These are phyloP conservation scores for Torulaspora delbrueckii DNA, from an alignment of 805 yeast species.

Conservation along the genomic window DNA sequence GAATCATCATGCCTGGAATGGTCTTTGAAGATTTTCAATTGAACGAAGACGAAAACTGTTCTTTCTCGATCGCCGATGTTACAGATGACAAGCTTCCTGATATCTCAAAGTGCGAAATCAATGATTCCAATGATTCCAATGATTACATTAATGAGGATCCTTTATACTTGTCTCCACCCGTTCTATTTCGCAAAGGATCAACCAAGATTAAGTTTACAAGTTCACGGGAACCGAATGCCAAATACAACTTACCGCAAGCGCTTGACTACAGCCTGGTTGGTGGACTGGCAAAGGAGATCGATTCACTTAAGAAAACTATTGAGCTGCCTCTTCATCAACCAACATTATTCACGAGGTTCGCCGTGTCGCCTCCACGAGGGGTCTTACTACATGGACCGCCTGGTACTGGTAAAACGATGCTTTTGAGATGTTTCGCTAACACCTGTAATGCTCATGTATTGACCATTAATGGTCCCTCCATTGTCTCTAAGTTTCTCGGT, in stretches of 20 bases:
- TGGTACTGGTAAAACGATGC: conserved; percentile 94
- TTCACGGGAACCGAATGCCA: conserved; percentile 32
- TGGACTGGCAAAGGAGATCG: conserved; percentile 65
- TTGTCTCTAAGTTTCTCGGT: conserved; percentile 88
- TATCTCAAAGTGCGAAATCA: conserved; percentile 37
- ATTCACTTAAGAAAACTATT: conserved; percentile 56
- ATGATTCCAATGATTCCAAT: conserved; percentile 25
- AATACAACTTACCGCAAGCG: conserved; percentile 43
- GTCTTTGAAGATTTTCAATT: conserved; percentile 27
- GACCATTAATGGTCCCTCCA: conserved; percentile 83
- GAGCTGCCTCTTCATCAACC: conserved; percentile 81
- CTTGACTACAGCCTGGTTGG: conserved; percentile 59
- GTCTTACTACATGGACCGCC: conserved; percentile 93
- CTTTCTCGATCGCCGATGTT: conserved; percentile 18
- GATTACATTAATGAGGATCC: conserved; percentile 11
- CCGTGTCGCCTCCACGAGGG: conserved; percentile 91
- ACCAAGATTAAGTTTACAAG: conserved; percentile 28
- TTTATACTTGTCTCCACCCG: conserved; percentile 44
- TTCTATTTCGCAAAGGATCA: conserved; percentile 39
- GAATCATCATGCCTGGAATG: conserved; percentile 58
- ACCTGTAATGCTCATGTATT: conserved; percentile 79
- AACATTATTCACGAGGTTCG: conserved; percentile 69
- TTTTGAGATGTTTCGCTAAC: conserved; percentile 74
- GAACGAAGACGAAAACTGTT: conserved; percentile 20
- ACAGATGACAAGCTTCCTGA: conserved; percentile 38